A percentile compares a stretch with the other conserved stretches of the same genome.
These are phyloP conservation scores for Verticillium dahliae DNA, from an alignment of 2,329 filamentous ascomycete species.

Conservation along the genomic window DNA sequence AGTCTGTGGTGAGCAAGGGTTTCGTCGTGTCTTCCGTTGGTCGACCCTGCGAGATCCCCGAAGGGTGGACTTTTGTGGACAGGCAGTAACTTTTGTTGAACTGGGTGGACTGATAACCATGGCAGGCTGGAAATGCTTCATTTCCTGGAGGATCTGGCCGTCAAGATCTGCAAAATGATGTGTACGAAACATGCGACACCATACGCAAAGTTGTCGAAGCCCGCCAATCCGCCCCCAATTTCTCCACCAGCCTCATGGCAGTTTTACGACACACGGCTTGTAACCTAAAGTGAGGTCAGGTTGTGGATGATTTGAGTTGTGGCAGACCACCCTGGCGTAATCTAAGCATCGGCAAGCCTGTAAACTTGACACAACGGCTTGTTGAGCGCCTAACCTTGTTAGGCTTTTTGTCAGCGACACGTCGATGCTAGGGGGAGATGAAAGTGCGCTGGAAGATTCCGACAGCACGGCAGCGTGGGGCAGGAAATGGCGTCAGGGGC, in stretches of 20 bases:
- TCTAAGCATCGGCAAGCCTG: neutral
- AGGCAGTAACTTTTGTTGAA: neutral
- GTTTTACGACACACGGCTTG: neutral
- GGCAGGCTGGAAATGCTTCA: neutral
- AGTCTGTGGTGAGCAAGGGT: neutral
- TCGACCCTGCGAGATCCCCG: neutral
- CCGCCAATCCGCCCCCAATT: neutral
- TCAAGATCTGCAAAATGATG: neutral
- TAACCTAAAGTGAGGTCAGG: neutral
- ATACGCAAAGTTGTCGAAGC: neutral
- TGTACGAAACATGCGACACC: neutral
- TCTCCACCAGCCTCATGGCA: neutral
- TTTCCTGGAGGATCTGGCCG: neutral
- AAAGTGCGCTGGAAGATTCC: neutral
- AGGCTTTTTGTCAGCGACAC: neutral
- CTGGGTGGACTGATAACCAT: neutral
- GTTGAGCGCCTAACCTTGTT: neutral
- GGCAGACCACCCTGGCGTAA: neutral
- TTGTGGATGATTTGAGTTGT: neutral
- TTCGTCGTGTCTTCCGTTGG: neutral
- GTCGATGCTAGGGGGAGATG: neutral
- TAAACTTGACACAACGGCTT: slow-evolving; percentile 3
- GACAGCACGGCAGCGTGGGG: slow-evolving; percentile 1
- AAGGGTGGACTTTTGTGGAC: neutral
- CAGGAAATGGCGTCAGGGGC: slow-evolving; percentile 1